phyloP scores from a whole-genome alignment of 2,329 filamentous ascomycete species.

The Arthrocladium fulminans region DNA sequence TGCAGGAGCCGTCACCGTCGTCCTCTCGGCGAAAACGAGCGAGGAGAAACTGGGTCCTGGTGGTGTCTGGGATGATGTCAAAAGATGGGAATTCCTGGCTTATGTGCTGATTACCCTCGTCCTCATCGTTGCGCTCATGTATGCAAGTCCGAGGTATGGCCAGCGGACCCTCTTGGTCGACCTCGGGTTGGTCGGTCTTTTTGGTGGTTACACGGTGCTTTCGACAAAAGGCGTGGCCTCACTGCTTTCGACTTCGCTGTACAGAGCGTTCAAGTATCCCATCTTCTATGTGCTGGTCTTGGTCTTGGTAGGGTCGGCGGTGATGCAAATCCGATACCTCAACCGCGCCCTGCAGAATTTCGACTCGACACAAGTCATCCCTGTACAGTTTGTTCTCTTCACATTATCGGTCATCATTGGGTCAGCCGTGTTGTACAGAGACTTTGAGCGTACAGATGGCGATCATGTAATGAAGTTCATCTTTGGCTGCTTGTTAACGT shows the following conservation, averaged over 20 bases:
- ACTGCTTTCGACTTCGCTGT: constrained; percentile 81
- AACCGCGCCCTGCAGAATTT: constrained; percentile 86
- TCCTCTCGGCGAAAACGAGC: constrained; percentile 78
- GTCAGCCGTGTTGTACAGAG: constrained; percentile 84
- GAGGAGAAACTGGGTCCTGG: constrained; percentile 86
- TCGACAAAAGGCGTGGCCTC: constrained; percentile 96
- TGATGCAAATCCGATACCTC: constrained; percentile 96
- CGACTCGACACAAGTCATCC: constrained; percentile 95
- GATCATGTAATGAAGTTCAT: constrained; percentile 75
- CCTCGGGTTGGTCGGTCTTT: constrained; percentile 82
- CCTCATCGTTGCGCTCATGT: constrained; percentile 70
- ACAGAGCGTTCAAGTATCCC: constrained; percentile 80
- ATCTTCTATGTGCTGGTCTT: constrained; percentile 80
- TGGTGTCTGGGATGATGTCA: constrained; percentile 84
- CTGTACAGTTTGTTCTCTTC: constrained; percentile 94
- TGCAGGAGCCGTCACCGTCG: constrained; percentile 80
- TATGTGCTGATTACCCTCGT: constrained; percentile 70
- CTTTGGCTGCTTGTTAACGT: constrained; percentile 83
- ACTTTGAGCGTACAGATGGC: constrained; percentile 75
- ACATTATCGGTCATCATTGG: constrained; percentile 92
- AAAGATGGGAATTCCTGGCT: constrained; percentile 77
- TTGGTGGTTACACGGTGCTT: constrained; percentile 93
- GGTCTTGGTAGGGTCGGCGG: constrained; percentile 70
- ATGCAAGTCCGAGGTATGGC: constrained; percentile 76
- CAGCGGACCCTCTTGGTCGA: constrained; percentile 81